phyloP scores from a whole-genome alignment of 2,329 filamentous ascomycete species.

The Lojkania enalia region DNA sequence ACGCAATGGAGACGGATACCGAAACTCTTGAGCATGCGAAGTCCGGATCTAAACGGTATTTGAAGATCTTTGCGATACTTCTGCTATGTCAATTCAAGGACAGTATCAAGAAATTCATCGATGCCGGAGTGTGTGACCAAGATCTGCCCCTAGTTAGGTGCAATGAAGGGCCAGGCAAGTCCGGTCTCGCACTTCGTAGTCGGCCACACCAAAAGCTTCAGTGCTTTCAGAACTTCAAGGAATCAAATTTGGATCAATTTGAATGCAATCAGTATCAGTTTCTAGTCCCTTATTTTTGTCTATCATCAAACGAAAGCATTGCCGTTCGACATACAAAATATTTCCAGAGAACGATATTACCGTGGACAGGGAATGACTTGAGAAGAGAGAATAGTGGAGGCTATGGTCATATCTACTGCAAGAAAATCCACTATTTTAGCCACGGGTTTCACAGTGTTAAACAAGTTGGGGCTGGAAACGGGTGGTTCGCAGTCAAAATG shows the following conservation, averaged over 20 bases:
- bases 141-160: slow-evolving; percentile 3
- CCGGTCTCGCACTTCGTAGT: neutral
- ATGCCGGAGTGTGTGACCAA: slow-evolving; percentile 2
- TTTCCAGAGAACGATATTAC: slow-evolving; percentile 1
- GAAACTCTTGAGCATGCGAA: too few species aligned
- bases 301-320: neutral
- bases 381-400: slow-evolving; percentile 1
- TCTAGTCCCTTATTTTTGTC: slow-evolving; percentile 1
- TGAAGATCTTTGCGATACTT: slow-evolving; percentile 6
- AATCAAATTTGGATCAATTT: neutral
- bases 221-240: neutral
- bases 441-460: slow-evolving; percentile 9
- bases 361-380: slow-evolving; percentile 5
- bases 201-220: neutral
- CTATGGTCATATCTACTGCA: slow-evolving; percentile 5
- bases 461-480: slow-evolving; percentile 1
- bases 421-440: neutral
- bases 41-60: neutral
- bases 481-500: slow-evolving; percentile 5
- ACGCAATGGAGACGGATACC: neutral
- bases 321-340: slow-evolving; percentile 6
- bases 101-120: slow-evolving; percentile 2
- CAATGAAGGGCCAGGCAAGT: neutral
- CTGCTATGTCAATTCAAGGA: neutral
- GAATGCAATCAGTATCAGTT: neutral